Percentiles rank a stretch among this genome's conserved stretches.
Evolutionary conservation across 306 rosid species (phyloP).

Genomic region (Macrotyloma uniflorum): DNA sequence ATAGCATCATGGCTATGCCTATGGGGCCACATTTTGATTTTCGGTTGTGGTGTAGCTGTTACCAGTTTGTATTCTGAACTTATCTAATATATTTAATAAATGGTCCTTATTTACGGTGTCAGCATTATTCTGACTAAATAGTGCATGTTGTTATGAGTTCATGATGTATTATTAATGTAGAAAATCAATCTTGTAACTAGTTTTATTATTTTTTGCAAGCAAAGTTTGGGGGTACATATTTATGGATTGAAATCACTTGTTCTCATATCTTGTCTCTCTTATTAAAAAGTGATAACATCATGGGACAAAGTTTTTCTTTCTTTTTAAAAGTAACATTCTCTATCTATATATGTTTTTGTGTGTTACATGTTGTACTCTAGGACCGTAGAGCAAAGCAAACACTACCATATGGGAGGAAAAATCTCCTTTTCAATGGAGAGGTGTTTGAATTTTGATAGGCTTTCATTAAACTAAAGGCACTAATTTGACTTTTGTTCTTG

Average conservation of each 20-base stretch:
- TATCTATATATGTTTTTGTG: not conserved
- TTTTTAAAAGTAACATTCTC: not conserved
- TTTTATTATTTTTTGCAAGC: conserved; percentile 33
- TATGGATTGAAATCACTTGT: not conserved
- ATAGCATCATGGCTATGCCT: conserved; percentile 1
- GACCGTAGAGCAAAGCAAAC: not conserved
- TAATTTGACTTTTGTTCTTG: not conserved
- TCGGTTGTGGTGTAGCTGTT: conserved; percentile 42
- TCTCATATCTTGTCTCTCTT: not conserved
- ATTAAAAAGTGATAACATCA: not conserved
- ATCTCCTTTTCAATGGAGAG: not conserved
- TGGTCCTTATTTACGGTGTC: not conserved
- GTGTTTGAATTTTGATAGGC: not conserved
- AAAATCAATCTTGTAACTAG: not conserved
- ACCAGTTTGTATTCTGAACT: conserved; percentile 31
- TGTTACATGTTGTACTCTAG: conserved; percentile 19
- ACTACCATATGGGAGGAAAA: not conserved
- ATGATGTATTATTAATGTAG: not conserved
- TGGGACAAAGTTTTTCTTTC: not conserved
- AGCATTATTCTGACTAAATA: conserved; percentile 43
- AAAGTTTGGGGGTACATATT: not conserved
- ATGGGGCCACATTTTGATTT: conserved; percentile 45
- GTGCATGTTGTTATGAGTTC: conserved; percentile 35
- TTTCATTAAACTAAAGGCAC: conserved; percentile 9
- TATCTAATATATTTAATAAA: conserved; percentile 27